phyloP scores from a whole-genome alignment of 176 grass and related monocot species.

The Oryza brachyantha region DNA sequence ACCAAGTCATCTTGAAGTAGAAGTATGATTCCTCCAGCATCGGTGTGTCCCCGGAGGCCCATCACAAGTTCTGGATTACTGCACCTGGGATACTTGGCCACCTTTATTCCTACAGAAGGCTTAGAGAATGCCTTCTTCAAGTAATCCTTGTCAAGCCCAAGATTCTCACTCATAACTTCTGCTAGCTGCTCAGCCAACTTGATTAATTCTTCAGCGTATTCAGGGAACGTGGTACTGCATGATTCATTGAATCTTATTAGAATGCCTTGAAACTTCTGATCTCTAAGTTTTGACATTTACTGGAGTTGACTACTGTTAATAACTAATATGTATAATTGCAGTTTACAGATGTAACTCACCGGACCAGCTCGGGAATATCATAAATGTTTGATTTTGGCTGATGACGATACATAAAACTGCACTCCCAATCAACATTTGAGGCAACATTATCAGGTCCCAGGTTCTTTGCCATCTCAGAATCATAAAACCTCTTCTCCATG shows the following conservation, averaged over 20 bases:
- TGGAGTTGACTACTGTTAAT: neutral
- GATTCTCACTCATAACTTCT: slow-evolving; percentile 61
- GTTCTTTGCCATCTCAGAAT: slow-evolving; percentile 37
- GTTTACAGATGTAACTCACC: slow-evolving; percentile 38
- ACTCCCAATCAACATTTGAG: slow-evolving; percentile 67
- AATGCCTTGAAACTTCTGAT: slow-evolving; percentile 6
- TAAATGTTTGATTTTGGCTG: slow-evolving; percentile 54
- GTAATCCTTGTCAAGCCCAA: slow-evolving; percentile 56
- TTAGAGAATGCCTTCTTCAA: slow-evolving; percentile 48
- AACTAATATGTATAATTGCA: neutral
- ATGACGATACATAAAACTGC: slow-evolving; percentile 69
- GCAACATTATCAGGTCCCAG: slow-evolving; percentile 26
- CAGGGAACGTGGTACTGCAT: slow-evolving; percentile 38
- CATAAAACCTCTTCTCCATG: slow-evolving; percentile 57
- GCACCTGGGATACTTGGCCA: slow-evolving; percentile 66
- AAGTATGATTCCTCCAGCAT: slow-evolving; percentile 67
- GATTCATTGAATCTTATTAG: slow-evolving; percentile 28
- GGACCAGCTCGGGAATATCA: slow-evolving; percentile 47
- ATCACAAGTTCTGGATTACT: slow-evolving; percentile 45
- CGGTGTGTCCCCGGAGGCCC: slow-evolving; percentile 60
- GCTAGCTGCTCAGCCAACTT: slow-evolving; percentile 52
- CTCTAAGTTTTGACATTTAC: neutral
- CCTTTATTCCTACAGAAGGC: slow-evolving; percentile 62
- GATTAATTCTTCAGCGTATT: slow-evolving; percentile 47
- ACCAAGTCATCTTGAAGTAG: slow-evolving; percentile 53